Conservation (phyloP, 2,329 filamentous ascomycete genomes). For the Daldinia eschscholtzii region DNA sequence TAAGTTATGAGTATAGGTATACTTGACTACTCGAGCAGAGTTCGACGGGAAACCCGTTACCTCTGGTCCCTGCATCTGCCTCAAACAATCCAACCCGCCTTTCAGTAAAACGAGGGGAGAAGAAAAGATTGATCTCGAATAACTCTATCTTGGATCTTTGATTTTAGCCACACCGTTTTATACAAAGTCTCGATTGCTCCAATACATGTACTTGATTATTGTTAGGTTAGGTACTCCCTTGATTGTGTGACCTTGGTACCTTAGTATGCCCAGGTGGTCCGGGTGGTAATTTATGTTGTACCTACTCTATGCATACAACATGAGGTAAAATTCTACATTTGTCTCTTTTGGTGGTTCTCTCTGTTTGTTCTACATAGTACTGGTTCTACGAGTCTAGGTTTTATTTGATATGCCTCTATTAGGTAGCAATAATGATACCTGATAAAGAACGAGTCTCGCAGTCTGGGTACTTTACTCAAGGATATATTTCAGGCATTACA, state of each 20-base stretch:
- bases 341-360: neutral
- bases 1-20: too few species aligned
- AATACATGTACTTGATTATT: slow-evolving; percentile 2
- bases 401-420: slow-evolving; percentile 27
- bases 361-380: neutral
- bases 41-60: slow-evolving; percentile 20
- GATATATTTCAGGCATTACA: slow-evolving; percentile 2
- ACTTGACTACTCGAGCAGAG: slow-evolving; percentile 23
- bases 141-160: slow-evolving; percentile 37
- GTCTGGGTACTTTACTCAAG: slow-evolving; percentile 3
- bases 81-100: slow-evolving; percentile 8
- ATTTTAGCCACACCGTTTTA: slow-evolving; percentile 39
- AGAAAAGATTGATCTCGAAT: slow-evolving; percentile 36
- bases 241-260: neutral
- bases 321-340: slow-evolving; percentile 6
- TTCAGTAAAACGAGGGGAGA: neutral
- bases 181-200: slow-evolving; percentile 32
- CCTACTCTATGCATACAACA: slow-evolving; percentile 1
- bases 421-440: slow-evolving; percentile 22
- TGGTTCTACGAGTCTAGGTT: neutral
- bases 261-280: too few species aligned
- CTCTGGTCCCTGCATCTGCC: slow-evolving; percentile 38
- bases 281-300: neutral
- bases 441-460: slow-evolving; percentile 7
- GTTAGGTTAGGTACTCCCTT: neutral